A percentile compares a stretch with the other conserved stretches of the same genome.
Conservation (phyloP, 208 protist genomes). For the Vickermania ingenoplastis region DNA sequence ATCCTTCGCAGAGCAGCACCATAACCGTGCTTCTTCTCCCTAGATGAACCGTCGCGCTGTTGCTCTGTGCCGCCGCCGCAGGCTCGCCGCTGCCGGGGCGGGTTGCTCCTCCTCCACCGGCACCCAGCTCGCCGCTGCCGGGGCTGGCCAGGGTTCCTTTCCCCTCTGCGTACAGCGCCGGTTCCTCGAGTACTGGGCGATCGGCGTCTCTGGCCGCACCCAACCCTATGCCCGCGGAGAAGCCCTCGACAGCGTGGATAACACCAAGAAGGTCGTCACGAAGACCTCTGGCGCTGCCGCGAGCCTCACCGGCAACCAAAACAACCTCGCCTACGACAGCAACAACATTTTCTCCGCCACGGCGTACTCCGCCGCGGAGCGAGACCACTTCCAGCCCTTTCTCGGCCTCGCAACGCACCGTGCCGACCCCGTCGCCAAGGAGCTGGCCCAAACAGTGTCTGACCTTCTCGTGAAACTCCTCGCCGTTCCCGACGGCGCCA, state of each 20-base stretch:
- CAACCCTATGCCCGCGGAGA: conserved; percentile 81
- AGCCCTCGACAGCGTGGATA: conserved; percentile 66
- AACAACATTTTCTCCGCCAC: conserved; percentile 67
- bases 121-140: too few relatives aligned
- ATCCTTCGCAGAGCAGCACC: too few relatives aligned
- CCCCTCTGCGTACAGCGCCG: conserved; percentile 32
- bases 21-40: too few relatives aligned
- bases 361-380: conserved; percentile 49
- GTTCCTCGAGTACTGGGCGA: conserved; percentile 77
- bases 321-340: conserved; percentile 65
- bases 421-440: conserved; percentile 28
- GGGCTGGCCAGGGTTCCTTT: too few relatives aligned
- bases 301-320: conserved; percentile 59
- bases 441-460: background rate
- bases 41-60: too few relatives aligned
- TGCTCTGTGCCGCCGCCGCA: too few relatives aligned
- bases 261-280: conserved; percentile 47
- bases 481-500: background rate
- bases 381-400: conserved; percentile 64
- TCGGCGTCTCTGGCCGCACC: conserved; percentile 61
- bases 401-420: conserved; percentile 56
- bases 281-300: conserved; percentile 46
- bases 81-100: too few relatives aligned
- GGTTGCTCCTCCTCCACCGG: too few relatives aligned
- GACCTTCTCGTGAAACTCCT: background rate